Base-by-base conservation (phyloP, 1,284 basidiomycete genomes). In the Puccinia horiana region DNA sequence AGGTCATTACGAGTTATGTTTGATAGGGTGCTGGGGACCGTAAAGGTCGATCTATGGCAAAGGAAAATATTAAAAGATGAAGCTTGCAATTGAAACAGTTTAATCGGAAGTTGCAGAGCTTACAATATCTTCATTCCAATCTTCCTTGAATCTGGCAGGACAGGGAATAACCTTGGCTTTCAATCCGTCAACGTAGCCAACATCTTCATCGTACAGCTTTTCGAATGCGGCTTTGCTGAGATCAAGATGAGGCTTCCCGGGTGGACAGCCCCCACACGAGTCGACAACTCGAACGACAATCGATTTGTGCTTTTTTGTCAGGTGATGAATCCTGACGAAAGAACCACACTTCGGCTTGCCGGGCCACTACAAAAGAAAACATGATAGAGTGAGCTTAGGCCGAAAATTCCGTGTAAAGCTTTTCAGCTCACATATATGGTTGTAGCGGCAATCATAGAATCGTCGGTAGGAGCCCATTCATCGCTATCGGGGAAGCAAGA, bases 401-500 rank as follows among this genome's bases (percentile, higher is more conserved):
- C 14, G 18, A 6, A 20, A 20, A 40, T 56, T 42, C 12, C 9
- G 35, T n/a, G n/a, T n/a, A 23, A 20, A 77, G 18, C 14, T 29
- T 14, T 32, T 1, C 29, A 77, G n/a, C 49, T 56, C 49, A 80
- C 77, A 26, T 70, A 49, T 44, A 80, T 80, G 29, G 77, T 80
- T 5, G 61, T 54, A 29, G 77, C 77, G 20, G 65, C 77, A 23
- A 80, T 69, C 52, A 72, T 54, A 8, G 77, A 80, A 16, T 72
- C 69, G 40, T 80, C 77, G n/a, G 77, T 80, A 37, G 77, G 77
- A 26, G 77, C 77, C 77, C 77, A 80, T n/a, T 54, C 44, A 32
- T 49, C 65, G 35, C 23, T 32, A 18, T 80, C 52, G 16, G 65
- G 3, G 32, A 80, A 58, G 54, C 77, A 80, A 0, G 77, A 72